Evolutionary conservation across 495 filamentous ascomycete species (phyloP).

Genomic region (Thermothielavioides terrestris): DNA sequence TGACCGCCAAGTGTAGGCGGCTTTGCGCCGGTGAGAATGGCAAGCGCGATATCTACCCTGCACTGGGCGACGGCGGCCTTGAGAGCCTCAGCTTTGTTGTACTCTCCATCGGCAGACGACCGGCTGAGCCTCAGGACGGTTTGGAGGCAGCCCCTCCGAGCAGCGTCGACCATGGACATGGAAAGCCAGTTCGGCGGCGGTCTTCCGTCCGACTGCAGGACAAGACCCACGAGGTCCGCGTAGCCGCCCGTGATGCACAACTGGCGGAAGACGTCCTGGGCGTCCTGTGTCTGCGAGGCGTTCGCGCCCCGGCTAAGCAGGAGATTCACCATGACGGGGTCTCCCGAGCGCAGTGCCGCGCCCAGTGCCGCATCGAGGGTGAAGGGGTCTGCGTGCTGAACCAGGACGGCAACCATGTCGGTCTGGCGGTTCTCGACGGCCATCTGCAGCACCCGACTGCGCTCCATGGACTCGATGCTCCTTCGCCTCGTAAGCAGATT

Average conservation of each 20-base stretch:
- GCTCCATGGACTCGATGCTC: slow-evolving; percentile 37
- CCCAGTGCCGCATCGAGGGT: slow-evolving; percentile 34
- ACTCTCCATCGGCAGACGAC: slow-evolving; percentile 35
- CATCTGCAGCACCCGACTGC: slow-evolving; percentile 35
- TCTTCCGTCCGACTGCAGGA: slow-evolving; percentile 36
- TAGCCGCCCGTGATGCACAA: slow-evolving; percentile 32
- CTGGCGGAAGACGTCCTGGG: slow-evolving; percentile 37
- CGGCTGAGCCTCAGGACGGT: slow-evolving; percentile 39
- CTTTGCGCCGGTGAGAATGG: slow-evolving; percentile 35
- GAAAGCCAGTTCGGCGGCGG: slow-evolving; percentile 28
- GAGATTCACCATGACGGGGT: slow-evolving; percentile 28
- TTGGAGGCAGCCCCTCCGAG: slow-evolving; percentile 32
- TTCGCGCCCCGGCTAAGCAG: slow-evolving; percentile 37
- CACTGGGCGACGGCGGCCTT: slow-evolving; percentile 32
- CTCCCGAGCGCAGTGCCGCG: slow-evolving; percentile 30
- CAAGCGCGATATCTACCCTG: slow-evolving; percentile 36
- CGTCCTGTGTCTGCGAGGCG: slow-evolving; percentile 28
- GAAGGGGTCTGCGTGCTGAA: slow-evolving; percentile 33
- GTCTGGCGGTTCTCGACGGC: slow-evolving; percentile 37
- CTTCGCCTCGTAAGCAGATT: slow-evolving; percentile 33
- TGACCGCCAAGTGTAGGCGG: slow-evolving; percentile 29
- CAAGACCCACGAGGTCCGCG: slow-evolving; percentile 31
- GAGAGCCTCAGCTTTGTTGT: slow-evolving; percentile 37
- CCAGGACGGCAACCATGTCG: slow-evolving; percentile 42
- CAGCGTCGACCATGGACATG: slow-evolving; percentile 38